These are phyloP conservation scores for Bretschneidera sinensis DNA, from an alignment of 345 rosid species.

Conservation along the genomic window DNA sequence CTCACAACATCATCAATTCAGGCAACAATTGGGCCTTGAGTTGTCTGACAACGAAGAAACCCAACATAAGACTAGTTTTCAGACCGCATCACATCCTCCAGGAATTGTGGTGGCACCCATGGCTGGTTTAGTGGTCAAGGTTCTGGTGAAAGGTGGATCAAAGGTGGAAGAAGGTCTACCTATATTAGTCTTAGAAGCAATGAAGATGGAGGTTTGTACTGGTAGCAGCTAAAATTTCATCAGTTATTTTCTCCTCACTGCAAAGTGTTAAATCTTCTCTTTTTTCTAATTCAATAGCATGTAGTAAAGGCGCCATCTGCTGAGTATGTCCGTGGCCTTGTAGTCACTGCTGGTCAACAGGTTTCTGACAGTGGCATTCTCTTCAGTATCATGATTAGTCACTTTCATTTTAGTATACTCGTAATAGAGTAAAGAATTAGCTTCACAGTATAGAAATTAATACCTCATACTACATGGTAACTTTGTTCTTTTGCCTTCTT, in stretches of 20 bases:
- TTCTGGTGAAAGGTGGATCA: constrained; percentile 58
- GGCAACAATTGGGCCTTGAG: constrained; percentile 53
- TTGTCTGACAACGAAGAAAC: constrained; percentile 51
- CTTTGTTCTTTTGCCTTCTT: too few relatives aligned
- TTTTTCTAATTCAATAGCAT: constrained; percentile 43
- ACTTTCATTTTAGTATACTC: background rate
- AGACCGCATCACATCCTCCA: constrained; percentile 48
- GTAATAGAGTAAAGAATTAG: too few relatives aligned
- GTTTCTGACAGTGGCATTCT: constrained; percentile 65
- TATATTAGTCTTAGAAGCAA: constrained; percentile 80
- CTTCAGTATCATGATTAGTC: constrained; percentile 65
- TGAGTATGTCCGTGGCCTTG: constrained; percentile 67
- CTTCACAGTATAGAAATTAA: too few relatives aligned
- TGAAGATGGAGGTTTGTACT: constrained; percentile 92
- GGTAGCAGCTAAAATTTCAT: constrained; percentile 3
- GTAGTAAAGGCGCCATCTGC: constrained; percentile 73
- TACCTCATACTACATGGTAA: too few relatives aligned
- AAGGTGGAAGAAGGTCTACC: constrained; percentile 79
- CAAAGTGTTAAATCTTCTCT: constrained; percentile 6
- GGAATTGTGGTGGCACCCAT: constrained; percentile 81
- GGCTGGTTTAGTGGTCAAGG: constrained; percentile 95
- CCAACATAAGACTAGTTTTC: constrained; percentile 48
- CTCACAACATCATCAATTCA: constrained; percentile 57
- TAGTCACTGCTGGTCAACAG: constrained; percentile 67
- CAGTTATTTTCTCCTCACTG: background rate